Percentiles rank a stretch among this genome's conserved stretches.
Conservation (phyloP, 495 filamentous ascomycete genomes). For the Daldinia concentrica region DNA sequence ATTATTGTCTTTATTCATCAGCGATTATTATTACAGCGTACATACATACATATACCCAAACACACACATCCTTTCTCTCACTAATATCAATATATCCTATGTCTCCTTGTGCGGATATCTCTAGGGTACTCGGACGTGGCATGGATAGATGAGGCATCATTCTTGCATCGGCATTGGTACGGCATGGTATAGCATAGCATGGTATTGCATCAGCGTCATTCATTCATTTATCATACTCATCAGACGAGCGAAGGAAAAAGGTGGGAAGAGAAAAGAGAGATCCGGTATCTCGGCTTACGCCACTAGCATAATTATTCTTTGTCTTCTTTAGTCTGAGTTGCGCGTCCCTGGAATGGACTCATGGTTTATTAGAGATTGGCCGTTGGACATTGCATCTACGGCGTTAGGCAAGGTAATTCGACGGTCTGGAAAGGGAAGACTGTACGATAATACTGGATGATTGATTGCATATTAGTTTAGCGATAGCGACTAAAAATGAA, state of each 20-base stretch:
- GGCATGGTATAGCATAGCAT: conserved; percentile 14
- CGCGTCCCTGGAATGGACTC: conserved; percentile 8
- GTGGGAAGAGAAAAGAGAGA: conserved; percentile 33
- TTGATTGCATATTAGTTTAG: background rate
- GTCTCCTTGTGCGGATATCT: background rate
- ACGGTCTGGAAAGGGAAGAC: conserved; percentile 1
- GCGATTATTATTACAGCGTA: conserved; percentile 10
- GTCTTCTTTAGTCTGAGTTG: background rate
- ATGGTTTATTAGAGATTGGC: background rate
- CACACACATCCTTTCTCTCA: conserved; percentile 2
- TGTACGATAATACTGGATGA: background rate
- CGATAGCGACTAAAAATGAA: background rate
- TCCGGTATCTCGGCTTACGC: conserved; percentile 43
- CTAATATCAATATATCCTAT: background rate
- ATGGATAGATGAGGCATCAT: background rate
- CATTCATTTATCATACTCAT: conserved; percentile 4
- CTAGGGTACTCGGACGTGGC: background rate
- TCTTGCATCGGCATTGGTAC: conserved; percentile 8
- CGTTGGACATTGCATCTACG: conserved; percentile 6
- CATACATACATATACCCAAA: conserved; percentile 19
- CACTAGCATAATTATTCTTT: conserved; percentile 7
- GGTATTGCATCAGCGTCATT: conserved; percentile 9
- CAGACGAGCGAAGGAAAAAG: background rate
- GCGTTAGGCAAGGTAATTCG: background rate
- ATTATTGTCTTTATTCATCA: conserved; percentile 10